Conservation (phyloP, 2,329 filamentous ascomycete genomes). For the Aspergillus candidus region DNA sequence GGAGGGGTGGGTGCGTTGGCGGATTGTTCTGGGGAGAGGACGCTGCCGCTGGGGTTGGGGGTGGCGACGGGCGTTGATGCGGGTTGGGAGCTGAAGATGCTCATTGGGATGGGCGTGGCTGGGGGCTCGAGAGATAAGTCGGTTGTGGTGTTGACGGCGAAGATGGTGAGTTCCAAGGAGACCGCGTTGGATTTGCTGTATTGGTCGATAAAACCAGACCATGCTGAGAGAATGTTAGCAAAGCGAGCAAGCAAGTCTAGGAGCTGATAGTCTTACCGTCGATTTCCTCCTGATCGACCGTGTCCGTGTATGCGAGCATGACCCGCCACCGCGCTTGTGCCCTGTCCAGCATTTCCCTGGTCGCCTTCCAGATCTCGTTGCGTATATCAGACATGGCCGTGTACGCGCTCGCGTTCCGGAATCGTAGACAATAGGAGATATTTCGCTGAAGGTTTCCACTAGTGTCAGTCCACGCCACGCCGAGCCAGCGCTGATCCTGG, state of each 20-base stretch:
- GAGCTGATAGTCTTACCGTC: conserved; percentile 34
- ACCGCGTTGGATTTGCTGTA: conserved; percentile 31
- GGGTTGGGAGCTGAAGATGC: conserved; percentile 26
- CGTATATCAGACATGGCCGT: conserved; percentile 45
- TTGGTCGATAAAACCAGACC: conserved; percentile 33
- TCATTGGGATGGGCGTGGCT: conserved; percentile 27
- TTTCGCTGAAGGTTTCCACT: conserved; percentile 49
- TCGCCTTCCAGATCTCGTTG: conserved; percentile 53
- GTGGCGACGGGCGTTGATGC: conserved; percentile 36
- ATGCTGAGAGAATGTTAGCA: conserved; percentile 27
- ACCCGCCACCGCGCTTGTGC: conserved; percentile 51
- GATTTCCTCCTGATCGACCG: conserved; percentile 47
- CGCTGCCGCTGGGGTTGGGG: conserved; percentile 29
- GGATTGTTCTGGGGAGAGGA: conserved; percentile 40
- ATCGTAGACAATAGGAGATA: conserved; percentile 50
- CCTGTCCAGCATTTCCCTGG: conserved; percentile 49
- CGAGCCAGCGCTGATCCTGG: conserved; percentile 52
- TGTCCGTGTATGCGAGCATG: conserved; percentile 48
- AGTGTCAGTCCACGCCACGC: conserved; percentile 55
- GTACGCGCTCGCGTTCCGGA: conserved; percentile 26
- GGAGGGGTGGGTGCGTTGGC: conserved; percentile 35
- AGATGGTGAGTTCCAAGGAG: conserved; percentile 32
- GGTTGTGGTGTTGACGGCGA: conserved; percentile 30
- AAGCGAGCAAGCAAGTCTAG: not conserved
- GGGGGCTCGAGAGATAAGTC: conserved; percentile 32